Conservation (phyloP, 2,329 filamentous ascomycete species). For the Colletotrichum orbiculare region DNA sequence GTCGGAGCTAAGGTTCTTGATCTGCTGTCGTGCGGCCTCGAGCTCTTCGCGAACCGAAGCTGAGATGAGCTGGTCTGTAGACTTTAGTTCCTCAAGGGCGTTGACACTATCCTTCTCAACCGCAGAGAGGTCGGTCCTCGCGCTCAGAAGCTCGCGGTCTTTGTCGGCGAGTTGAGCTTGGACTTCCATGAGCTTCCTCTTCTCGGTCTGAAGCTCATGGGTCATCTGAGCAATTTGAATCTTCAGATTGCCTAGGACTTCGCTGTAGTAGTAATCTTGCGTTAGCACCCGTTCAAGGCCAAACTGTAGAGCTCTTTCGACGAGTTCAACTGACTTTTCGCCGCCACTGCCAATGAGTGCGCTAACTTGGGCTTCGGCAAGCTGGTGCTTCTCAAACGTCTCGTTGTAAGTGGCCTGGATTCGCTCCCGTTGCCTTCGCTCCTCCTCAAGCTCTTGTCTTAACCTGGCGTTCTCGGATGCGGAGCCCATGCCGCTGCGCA, state of each 20-base stretch:
- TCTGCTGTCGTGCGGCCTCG: slow-evolving; percentile 63
- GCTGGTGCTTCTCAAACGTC: slow-evolving; percentile 67
- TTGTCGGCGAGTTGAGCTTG: slow-evolving; percentile 62
- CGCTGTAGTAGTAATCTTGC: slow-evolving; percentile 59
- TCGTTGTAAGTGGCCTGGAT: slow-evolving; percentile 67
- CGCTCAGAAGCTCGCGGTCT: slow-evolving; percentile 65
- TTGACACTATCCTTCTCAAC: slow-evolving; percentile 65
- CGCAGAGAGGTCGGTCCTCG: slow-evolving; percentile 64
- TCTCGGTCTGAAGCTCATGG: slow-evolving; percentile 52
- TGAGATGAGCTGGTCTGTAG: slow-evolving; percentile 68
- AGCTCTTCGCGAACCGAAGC: slow-evolving; percentile 69
- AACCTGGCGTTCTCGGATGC: slow-evolving; percentile 66
- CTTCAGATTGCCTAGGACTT: slow-evolving; percentile 62
- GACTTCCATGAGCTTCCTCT: slow-evolving; percentile 48
- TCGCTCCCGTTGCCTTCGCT: slow-evolving; percentile 60
- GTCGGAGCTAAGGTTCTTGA: slow-evolving; percentile 61
- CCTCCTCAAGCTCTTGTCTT: slow-evolving; percentile 66
- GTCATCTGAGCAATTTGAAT: slow-evolving; percentile 61
- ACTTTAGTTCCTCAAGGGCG: slow-evolving; percentile 68
- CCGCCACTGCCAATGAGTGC: slow-evolving; percentile 59
- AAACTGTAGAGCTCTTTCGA: slow-evolving; percentile 39
- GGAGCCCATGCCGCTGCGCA: slow-evolving; percentile 65
- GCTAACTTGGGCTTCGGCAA: slow-evolving; percentile 68
- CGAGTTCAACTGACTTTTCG: slow-evolving; percentile 64
- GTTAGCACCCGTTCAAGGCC: slow-evolving; percentile 52